Base-by-base conservation (phyloP, 75 land plant species). In the Picea sitchensis region DNA sequence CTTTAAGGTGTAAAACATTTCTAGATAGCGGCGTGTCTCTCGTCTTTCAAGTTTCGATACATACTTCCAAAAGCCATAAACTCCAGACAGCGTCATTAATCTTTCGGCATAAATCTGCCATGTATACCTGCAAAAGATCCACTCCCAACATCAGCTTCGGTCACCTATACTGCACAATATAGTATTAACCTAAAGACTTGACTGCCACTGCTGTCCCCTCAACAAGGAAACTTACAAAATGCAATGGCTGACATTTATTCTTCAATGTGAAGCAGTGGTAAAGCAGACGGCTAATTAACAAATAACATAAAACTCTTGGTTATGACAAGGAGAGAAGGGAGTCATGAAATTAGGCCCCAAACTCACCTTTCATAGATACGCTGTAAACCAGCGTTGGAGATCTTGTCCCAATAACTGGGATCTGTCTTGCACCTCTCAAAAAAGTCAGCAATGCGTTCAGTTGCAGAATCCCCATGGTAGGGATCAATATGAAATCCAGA, bases 401-500 rank as follows among this genome's bases (percentile, higher is more conserved):
- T 81, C 32, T 65, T 58, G 18, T 77, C 76, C 92, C 92, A 90
- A 51, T 82, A 64, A 23, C 59, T 30, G 13, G 78, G 51, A 18
- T 89, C 92, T 51, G 47, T 63, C 57, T 73, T 76, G 81, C 84
- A 86, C 76, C 68, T 76, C 67, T 89, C 88, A 76, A 91, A 91
- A 82, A 90, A 90, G 20, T 84, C 76, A 11, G 76, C 91, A 57
- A 90, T 79, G 18, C 77, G 54, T 3, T 59, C 76, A 44, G 83
- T 81, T 57, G 83, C 80, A 9, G 77, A 65, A 12, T 83, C 91
- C 1, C 80, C 86, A 13, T 84, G 79, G 63, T 89, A 86, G 2
- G 92, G 92, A 76, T 90, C 92, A 58, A 90, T 90, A 59, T 90
- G 92, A 58, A 90, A 90, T 64, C 92, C 92, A 14, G 92, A 90